Evolutionary conservation across 257 asterid genomes (phyloP), one percentile per base, ranked within the genome.

Genomic region (Handroanthus guayacan): DNA sequence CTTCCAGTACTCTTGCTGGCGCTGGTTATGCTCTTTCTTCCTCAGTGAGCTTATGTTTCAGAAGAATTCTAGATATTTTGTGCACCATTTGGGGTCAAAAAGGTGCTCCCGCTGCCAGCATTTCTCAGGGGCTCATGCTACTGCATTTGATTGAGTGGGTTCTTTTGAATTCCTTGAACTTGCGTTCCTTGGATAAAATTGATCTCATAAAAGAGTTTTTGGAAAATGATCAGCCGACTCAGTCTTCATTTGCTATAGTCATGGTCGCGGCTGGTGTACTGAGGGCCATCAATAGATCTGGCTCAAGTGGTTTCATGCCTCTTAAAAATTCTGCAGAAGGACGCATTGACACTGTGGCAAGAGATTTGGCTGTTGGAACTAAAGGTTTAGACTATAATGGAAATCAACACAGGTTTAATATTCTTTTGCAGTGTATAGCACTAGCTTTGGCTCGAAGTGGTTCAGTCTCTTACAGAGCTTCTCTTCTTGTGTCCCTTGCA

Each of bases 101-200:
- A 25, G 87, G 86, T 39, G 91, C 88, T 52, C 92, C 89, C 36
- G 71, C 74, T 47, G 86, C 82, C 77, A 71, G 83, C 77, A 71
- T 84, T 75, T 83, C 87, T 67, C 87, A 86, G 62, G 94, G 96
- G 62, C 93, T 91, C 78, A 87, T 91, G 95, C 86, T 92, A 54
- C 85, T 95, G 80, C 98, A 95, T 85, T 82, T 89, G 88, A 80
- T 85, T 14, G 99, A 95, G 82, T 92, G 97, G 99, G 90, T 84
- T 80, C 72, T 91, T 41, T 86, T 96, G 62, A 88, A 84, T 82
- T 51, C 87, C 75, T 58, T 89, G 74, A 85, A 70, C 58, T 79
- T 76, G 38, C 89, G 80, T 14, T 82, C 88, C 31, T n/a, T 76
- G 72, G 91, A 89, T 52, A 82, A 86, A 85, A 86, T 89, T 71